These are phyloP conservation scores for Venturia pyrina DNA, from an alignment of 2,329 filamentous ascomycete genomes.

Conservation along the genomic window DNA sequence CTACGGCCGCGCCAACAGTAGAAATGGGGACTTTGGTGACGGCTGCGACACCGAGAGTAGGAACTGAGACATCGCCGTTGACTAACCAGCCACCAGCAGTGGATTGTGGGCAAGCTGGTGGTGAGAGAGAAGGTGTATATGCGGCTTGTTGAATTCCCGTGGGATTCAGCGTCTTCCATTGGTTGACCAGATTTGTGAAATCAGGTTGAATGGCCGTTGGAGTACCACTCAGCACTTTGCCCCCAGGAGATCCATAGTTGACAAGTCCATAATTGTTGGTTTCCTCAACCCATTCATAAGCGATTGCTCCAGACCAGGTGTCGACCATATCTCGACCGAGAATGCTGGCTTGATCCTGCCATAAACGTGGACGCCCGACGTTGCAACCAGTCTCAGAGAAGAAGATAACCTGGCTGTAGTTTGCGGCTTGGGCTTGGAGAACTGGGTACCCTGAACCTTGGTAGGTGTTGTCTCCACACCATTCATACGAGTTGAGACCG, in stretches of 20 bases:
- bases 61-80: slow-evolving; percentile 24
- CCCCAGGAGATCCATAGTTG: slow-evolving; percentile 60
- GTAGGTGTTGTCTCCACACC: slow-evolving; percentile 40
- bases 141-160: slow-evolving; percentile 55
- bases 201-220: slow-evolving; percentile 66
- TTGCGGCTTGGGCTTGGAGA: slow-evolving; percentile 55
- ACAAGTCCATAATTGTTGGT: slow-evolving; percentile 74
- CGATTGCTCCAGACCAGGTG: slow-evolving; percentile 65
- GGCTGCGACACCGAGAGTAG: neutral
- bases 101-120: slow-evolving; percentile 59
- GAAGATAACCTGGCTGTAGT: slow-evolving; percentile 73
- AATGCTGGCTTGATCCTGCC: slow-evolving; percentile 66
- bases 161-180: slow-evolving; percentile 65
- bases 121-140: slow-evolving; percentile 53
- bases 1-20: neutral
- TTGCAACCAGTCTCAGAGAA: slow-evolving; percentile 87
- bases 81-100: slow-evolving; percentile 64
- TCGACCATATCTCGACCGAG: slow-evolving; percentile 63
- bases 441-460: slow-evolving; percentile 57
- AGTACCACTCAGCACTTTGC: slow-evolving; percentile 59
- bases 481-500: slow-evolving; percentile 71
- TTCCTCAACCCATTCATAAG: slow-evolving; percentile 88
- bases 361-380: slow-evolving; percentile 47
- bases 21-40: slow-evolving; percentile 1
- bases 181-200: slow-evolving; percentile 63